Base-by-base conservation (phyloP, 768 basidiomycete species). In the Tulasnella sp. region DNA sequence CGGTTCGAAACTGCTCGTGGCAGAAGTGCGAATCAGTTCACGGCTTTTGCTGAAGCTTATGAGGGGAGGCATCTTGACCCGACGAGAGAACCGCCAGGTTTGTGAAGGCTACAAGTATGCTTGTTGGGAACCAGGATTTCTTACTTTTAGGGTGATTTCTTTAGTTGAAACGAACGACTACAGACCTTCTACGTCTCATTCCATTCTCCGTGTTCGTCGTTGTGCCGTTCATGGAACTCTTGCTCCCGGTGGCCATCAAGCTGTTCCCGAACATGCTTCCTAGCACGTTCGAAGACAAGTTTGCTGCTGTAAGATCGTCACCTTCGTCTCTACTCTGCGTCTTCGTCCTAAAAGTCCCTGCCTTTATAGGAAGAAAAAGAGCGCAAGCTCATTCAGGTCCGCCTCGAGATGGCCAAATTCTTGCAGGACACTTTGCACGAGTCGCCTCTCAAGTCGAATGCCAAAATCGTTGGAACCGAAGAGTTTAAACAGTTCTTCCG, bases 401-500 rank as follows among this genome's bases (percentile, higher is more conserved):
- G 97, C 76, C 86, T 99, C 42, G 96, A 97, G 82, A 99, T 98
- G 97, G 97, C 97, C 80, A 99, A 99, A 82, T 99, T 99, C 87
- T 86, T 99, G 34, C 97, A 98, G 80, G 97, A 99, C 83, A 99
- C 97, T 0, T 88, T 99, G 67, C 90, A 94, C 49, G 97, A 98
- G 84, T 94, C 93, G 1, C 95, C 94, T 49, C 86, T 98, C 77
- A 96, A 93, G 82, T 94, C 94, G 11, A 94, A 93, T 77, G 90
- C 91, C 25, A 95, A 97, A 78, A 97, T 99, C 76, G 90, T 98
- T 77, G 93, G 94, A 78, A 92, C 89, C 54, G 96, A 97, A 74
- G 93, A 95, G 52, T 99, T 99, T 89, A 98, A 98, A 82, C 95
- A 97, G 83, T 99, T 99, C 85, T 99, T 99, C 91, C 90, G 94